Evolutionary conservation across 2,329 filamentous ascomycete genomes (phyloP), one percentile per base, ranked within the genome.

Genomic region (Penicillium brasilianum): DNA sequence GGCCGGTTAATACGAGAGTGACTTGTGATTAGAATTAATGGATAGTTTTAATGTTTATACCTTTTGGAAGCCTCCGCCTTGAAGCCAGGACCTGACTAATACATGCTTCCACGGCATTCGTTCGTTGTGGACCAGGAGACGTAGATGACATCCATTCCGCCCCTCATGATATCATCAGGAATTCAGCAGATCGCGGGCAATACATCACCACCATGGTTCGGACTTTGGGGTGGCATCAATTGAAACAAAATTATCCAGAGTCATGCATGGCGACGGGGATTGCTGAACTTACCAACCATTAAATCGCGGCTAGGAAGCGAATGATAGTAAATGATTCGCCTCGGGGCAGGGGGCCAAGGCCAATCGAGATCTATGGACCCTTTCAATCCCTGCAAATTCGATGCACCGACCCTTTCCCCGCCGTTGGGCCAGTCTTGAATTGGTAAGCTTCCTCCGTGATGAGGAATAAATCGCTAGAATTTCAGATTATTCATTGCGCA

Each of bases 281-380:
- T 14, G 25, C 14, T n/a, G n/a, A 18, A 43, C 20, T 18, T 48
- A 14, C 14, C 44, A 85, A 65, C 80, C 83, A 50, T 32, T 20
- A 16, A 34, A 34, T 30, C 48, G 30, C 48, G 48, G 28, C 48
- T 34, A 34, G 10, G 16, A 28, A 20, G 48, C 48, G 28, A 50
- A 50, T 50, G 10, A 50, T 14, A 18, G 25, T 11, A n/a, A 9
- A 14, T 16, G 16, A 30, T 14, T 30, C 25, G 25, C 14, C 22
- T 10, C 8, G 4, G 8, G 6, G 7, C 10, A 10, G 34, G 11
- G 13, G 43, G 43, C 13, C 28, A 50, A 50, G 28, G 30, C n/a
- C 18, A 20, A 34, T 32, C 25, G 48, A 50, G 48, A 34, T 50
- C 28, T 18, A 20, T 34, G 48, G 48, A 50, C 46, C 46, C 46